Conservation (phyloP, 768 basidiomycete species). For the Tulasnella sp. region DNA sequence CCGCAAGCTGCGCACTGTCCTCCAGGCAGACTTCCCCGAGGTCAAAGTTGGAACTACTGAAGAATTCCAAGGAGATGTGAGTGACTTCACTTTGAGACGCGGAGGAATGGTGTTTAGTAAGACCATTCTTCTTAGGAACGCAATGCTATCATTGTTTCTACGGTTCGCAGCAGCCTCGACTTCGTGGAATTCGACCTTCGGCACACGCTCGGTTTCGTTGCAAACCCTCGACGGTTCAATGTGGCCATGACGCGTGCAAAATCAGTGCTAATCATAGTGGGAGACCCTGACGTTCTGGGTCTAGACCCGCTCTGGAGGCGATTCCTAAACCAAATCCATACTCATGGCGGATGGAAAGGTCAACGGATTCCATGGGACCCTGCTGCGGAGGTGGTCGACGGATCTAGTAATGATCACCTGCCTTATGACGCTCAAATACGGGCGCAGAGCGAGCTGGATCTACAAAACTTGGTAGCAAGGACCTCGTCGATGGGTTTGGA, state of each 20-base stretch:
- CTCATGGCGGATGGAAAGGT: constrained; percentile 59
- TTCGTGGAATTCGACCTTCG: constrained; percentile 18
- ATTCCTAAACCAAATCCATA: constrained; percentile 62
- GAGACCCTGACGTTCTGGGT: constrained; percentile 60
- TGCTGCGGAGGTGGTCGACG: neutral
- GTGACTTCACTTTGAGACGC: constrained; percentile 19
- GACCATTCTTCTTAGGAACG: neutral
- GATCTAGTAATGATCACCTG: neutral
- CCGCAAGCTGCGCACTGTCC: constrained; percentile 42
- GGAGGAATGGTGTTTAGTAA: neutral
- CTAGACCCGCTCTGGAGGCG: constrained; percentile 63
- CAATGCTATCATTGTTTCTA: constrained; percentile 22
- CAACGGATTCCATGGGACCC: constrained; percentile 29
- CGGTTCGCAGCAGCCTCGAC: constrained; percentile 16
- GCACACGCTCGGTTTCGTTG: constrained; percentile 26
- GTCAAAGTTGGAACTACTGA: constrained; percentile 49
- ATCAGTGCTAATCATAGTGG: constrained; percentile 64
- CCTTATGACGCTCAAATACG: neutral
- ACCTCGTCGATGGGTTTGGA: constrained; percentile 17
- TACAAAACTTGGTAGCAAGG: constrained; percentile 25
- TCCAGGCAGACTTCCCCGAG: constrained; percentile 38
- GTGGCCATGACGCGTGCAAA: constrained; percentile 71
- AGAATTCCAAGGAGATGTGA: constrained; percentile 51
- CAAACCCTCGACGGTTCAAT: constrained; percentile 25
- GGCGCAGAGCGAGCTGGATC: constrained; percentile 12